Base-by-base conservation (phyloP, 2,329 filamentous ascomycete genomes). In the Cladosporium sp. region DNA sequence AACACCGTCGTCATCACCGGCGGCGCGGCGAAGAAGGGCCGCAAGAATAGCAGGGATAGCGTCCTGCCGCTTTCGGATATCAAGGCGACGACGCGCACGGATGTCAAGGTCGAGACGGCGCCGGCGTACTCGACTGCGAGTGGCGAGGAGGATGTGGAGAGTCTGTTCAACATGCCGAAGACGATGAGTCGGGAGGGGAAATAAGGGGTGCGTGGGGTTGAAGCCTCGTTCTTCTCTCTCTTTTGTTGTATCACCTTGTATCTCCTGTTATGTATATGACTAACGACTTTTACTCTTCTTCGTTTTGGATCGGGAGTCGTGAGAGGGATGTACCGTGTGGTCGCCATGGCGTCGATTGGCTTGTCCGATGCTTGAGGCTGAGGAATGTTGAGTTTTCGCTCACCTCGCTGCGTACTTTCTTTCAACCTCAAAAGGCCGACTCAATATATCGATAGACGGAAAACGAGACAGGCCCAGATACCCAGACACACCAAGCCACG, bases 1-100 rank as follows among this genome's bases (percentile, higher is more conserved):
- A 50, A 50, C 48, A 42, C 38, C 31, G 48, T 50, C 14, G 43
- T 33, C 40, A 50, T 50, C n/a, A 35, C 14, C 40, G 48, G 40
- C 14, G 48, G 48, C 40, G 19, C 16, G 1, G 33, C n/a, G 11
- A 11, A 31, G 42, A 14, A 43, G 9, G 16, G 9, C 5, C 14
- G 40, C 13, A 50, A 43, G 11, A 13, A 9, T n/a, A 50, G 48
- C 10, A 16, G 48, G 13, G 48, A 50, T 4, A 50, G 48, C 40
- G 48, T 37, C 13, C 14, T 50, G 31, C 48, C 41, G 19, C 18
- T 50, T 2, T 43, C 48, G 9, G 42, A 22, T 18, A 50, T 50
- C 16, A 50, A 43, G 13, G 43, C 43, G 19, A 34, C 48, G 5
- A 43, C 40, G 28, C 34, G n/a, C 11, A 50, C 48, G 34, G 40